A percentile compares a stretch with the other conserved stretches of the same genome.
Evolutionary conservation across 176 grass and related monocot genomes (phyloP).

Genomic region (Canna indica): DNA sequence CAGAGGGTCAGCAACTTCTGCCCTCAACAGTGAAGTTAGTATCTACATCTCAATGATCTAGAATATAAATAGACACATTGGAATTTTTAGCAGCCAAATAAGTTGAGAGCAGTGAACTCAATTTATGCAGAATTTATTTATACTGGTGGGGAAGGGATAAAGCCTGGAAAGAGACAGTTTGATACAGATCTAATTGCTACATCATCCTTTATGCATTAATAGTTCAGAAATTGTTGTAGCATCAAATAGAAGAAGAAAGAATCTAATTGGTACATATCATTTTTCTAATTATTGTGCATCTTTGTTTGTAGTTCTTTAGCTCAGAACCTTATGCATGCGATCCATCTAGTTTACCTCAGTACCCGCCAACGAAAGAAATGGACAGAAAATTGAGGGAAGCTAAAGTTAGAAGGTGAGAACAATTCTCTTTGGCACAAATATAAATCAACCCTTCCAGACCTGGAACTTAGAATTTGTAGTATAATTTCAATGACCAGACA

Average conservation of each 20-base stretch:
- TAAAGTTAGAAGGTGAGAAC: constrained; percentile 49
- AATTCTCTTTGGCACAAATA: neutral
- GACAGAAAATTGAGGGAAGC: constrained; percentile 63
- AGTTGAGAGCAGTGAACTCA: no score
- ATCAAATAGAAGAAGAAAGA: neutral
- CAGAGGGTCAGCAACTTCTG: constrained; percentile 78
- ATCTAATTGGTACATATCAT: neutral
- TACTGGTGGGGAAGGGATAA: no score
- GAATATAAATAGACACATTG: no score
- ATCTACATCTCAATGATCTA: neutral
- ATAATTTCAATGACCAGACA: constrained; percentile 64
- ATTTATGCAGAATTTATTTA: no score
- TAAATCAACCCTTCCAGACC: neutral
- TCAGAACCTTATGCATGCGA: constrained; percentile 87
- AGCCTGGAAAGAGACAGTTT: no score
- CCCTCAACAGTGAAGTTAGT: constrained; percentile 85
- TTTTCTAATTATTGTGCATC: neutral
- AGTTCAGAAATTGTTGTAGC: no score
- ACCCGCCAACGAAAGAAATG: constrained; percentile 94
- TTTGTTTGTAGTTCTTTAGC: constrained; percentile 64
- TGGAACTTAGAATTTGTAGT: neutral
- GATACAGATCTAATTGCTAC: no score
- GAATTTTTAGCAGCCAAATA: no score
- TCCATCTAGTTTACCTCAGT: constrained; percentile 65
- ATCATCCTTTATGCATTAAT: no score